phyloP scores from a whole-genome alignment of 306 rosid species.

The Rubus idaeus region DNA sequence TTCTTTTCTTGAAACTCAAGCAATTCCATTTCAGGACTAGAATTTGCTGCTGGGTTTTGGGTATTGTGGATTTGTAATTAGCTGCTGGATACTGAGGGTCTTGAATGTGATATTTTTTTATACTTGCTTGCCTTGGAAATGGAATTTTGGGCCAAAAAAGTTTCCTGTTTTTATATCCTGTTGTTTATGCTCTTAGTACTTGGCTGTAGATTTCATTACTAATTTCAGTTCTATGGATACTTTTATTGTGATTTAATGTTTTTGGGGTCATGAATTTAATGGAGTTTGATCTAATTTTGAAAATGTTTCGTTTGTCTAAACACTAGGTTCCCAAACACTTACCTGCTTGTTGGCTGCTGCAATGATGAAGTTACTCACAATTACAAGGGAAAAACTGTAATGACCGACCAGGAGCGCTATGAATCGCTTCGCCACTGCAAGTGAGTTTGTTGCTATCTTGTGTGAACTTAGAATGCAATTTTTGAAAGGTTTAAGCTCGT shows the following conservation, averaged over 20 bases:
- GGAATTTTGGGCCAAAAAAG: neutral
- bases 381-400: slow-evolving; percentile 92
- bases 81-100: neutral
- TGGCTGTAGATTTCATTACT: neutral
- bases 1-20: neutral
- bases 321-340: slow-evolving; percentile 75
- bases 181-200: neutral
- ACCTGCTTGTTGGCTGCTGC: slow-evolving; percentile 92
- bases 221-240: neutral
- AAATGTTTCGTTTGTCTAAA: neutral
- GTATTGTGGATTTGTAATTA: neutral
- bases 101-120: neutral
- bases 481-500: neutral
- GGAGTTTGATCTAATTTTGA: neutral
- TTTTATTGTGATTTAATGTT: neutral
- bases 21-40: neutral
- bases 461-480: neutral
- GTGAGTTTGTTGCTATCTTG: slow-evolving; percentile 27
- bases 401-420: slow-evolving; percentile 87
- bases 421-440: slow-evolving; percentile 98
- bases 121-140: neutral
- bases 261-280: neutral
- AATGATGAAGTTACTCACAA: slow-evolving; percentile 79
- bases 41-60: neutral
- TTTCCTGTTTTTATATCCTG: neutral